Evolutionary conservation across 352 stramenopile genomes (phyloP).

Genomic region (Phytophthora pseudosyringae): DNA sequence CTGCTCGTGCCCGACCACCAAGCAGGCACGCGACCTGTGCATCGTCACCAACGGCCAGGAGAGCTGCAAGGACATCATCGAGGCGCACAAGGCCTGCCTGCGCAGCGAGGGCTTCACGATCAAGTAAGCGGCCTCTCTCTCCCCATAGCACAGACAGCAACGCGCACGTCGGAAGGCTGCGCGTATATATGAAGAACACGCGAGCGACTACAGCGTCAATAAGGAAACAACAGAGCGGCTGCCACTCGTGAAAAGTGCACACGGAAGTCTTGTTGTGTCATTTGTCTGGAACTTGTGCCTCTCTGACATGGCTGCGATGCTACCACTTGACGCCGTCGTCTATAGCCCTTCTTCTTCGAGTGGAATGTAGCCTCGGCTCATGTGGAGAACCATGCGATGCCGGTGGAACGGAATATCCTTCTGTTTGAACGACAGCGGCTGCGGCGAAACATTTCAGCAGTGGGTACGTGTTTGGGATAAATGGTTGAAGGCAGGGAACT

Average conservation of each 20-base stretch:
- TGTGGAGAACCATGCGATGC: slow-evolving; percentile 82
- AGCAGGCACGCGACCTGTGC: slow-evolving; percentile 93
- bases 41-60: slow-evolving; percentile 93
- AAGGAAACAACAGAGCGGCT: slow-evolving; percentile 18
- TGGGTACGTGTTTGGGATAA: neutral
- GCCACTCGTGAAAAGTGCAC: slow-evolving; percentile 5
- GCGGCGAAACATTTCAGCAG: neutral
- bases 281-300: neutral
- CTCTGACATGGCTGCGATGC: neutral
- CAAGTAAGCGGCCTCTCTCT: slow-evolving; percentile 53
- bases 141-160: slow-evolving; percentile 1
- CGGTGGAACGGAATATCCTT: slow-evolving; percentile 88
- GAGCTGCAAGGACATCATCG: slow-evolving; percentile 95
- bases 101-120: slow-evolving; percentile 96
- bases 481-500: neutral
- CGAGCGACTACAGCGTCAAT: slow-evolving; percentile 24
- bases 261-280: slow-evolving; percentile 10
- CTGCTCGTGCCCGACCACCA: slow-evolving; percentile 98
- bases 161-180: slow-evolving; percentile 8
- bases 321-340: neutral
- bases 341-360: slow-evolving; percentile 72
- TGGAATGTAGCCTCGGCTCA: slow-evolving; percentile 67
- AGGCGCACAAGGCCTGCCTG: slow-evolving; percentile 97
- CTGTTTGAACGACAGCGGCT: slow-evolving; percentile 76
- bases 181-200: slow-evolving; percentile 40